Evolutionary conservation across 2,329 filamentous ascomycete genomes (phyloP), one percentile per base, ranked within the genome.

Genomic region (Xylaria sp.): DNA sequence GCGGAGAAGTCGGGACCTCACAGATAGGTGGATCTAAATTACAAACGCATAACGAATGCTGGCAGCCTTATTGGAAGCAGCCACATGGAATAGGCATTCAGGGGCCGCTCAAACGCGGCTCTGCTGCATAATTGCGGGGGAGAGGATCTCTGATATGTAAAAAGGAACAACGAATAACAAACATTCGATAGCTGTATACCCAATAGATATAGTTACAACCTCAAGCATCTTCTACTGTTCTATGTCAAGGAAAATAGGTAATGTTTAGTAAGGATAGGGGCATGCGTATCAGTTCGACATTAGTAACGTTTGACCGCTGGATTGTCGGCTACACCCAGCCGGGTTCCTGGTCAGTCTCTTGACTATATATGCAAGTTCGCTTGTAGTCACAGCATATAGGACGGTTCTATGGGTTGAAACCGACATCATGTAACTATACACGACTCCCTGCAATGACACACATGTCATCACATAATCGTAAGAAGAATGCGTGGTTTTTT

Each of bases 11-110:
- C 75, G 75, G 74, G 67, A 67, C 63, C 65, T 64, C 59, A 71
- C 74, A 77, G 71, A 39, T 50, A 46, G 55, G 71, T 76, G 67
- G 65, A 68, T 32, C 60, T 60, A 39, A 25, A 46, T 28, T 64
- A 69, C 75, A 77, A 77, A 77, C 75, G 72, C 72, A 63, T 72
- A 69, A 68, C 58, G 46, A 65, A 53, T 66, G 63, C 71, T 41
- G 63, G 66, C 50, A 62, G 48, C 69, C 46, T 68, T 39, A 68
- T 71, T 69, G 70, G 70, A 56, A 66, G 64, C 55, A 63, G 52
- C 34, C n/a, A 36, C 36, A 9, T 28, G 23, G 25, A 50, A 53
- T 50, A 62, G 53, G 52, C 34, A 36, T 43, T 20, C 20, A 55
- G 46, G 30, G 18, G 20, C 20, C 32, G 12, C 34, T 50, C 59